A percentile compares a stretch with the other conserved stretches of the same genome.
Evolutionary conservation across 2,329 filamentous ascomycete genomes (phyloP).

Genomic region (Pseudofabraea citricarpa): DNA sequence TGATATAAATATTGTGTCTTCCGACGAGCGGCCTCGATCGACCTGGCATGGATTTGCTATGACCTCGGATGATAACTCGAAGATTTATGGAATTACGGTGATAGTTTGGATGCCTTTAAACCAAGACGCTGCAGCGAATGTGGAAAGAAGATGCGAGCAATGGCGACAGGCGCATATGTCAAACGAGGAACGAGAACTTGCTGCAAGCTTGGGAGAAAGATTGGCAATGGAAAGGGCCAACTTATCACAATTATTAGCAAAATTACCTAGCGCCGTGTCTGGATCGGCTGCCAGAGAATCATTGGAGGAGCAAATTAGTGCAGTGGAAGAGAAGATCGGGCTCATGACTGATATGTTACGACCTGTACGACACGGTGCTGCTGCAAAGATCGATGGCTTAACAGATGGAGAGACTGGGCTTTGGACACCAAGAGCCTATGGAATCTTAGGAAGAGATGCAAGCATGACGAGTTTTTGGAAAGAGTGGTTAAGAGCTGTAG

Average conservation of each 20-base stretch:
- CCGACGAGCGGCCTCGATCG: conserved; percentile 88
- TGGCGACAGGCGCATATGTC: conserved; percentile 87
- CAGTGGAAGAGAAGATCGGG: conserved; percentile 93
- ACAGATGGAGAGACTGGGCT: conserved; percentile 93
- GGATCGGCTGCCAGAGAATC: conserved; percentile 76
- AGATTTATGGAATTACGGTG: conserved; percentile 85
- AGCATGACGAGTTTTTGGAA: conserved; percentile 93
- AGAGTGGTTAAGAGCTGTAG: conserved; percentile 89
- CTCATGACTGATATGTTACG: conserved; percentile 95
- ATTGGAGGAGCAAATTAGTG: conserved; percentile 90
- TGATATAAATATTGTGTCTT: conserved; percentile 94
- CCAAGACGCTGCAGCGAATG: conserved; percentile 73
- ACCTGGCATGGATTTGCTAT: conserved; percentile 99
- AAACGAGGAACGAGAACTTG: conserved; percentile 83
- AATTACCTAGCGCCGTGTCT: conserved; percentile 74
- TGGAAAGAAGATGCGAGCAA: conserved; percentile 77
- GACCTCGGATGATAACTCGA: conserved; percentile 89
- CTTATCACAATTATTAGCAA: conserved; percentile 79
- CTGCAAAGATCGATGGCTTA: conserved; percentile 93
- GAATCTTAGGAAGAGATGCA: conserved; percentile 80
- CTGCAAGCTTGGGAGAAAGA: conserved; percentile 83
- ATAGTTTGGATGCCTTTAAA: conserved; percentile 91
- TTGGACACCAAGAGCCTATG: conserved; percentile 92
- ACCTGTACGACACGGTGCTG: conserved; percentile 87
- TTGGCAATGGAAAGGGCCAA: conserved; percentile 85